Percentiles rank a stretch among this genome's conserved stretches.
Evolutionary conservation across 352 stramenopile genomes (phyloP).

Genomic region (Globisporangium spinosum): DNA sequence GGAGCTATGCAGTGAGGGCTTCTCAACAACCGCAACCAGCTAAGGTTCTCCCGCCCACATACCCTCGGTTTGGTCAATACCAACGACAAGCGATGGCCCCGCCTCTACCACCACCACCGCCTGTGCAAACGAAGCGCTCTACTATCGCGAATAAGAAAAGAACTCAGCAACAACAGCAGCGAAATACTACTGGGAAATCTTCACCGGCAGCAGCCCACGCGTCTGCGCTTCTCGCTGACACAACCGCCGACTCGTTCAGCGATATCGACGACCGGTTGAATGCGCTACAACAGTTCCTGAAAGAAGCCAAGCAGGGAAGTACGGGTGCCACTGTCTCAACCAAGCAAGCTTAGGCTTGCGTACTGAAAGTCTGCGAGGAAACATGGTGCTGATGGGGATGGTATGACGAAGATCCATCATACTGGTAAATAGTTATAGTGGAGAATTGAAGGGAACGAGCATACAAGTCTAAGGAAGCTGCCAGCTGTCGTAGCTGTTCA

Average conservation of each 20-base stretch:
- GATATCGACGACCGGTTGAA: conserved; percentile 85
- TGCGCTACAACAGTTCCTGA: conserved; percentile 77
- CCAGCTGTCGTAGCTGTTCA: conserved; percentile 14
- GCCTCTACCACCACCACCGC: not conserved
- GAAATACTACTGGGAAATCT: not conserved
- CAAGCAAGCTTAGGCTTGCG: not conserved
- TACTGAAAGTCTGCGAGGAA: not conserved
- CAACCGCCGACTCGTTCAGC: conserved; percentile 73
- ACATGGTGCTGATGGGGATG: not conserved
- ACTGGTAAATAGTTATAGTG: conserved; percentile 3
- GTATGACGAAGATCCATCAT: not conserved
- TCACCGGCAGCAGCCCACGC: conserved; percentile 1
- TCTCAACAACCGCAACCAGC: not conserved
- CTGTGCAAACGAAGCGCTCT: conserved; percentile 8
- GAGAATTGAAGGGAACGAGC: conserved; percentile 1
- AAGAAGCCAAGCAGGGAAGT: conserved; percentile 65
- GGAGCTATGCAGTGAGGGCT: not conserved
- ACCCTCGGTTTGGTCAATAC: conserved; percentile 4
- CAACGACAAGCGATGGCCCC: not conserved
- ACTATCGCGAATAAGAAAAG: not conserved
- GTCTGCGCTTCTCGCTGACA: conserved; percentile 45
- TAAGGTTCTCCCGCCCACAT: not conserved
- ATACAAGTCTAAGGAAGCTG: conserved; percentile 7
- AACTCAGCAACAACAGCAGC: not conserved
- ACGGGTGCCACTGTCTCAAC: not conserved